Base-by-base conservation (phyloP, 352 stramenopile genomes). In the Pythium chondricola region DNA sequence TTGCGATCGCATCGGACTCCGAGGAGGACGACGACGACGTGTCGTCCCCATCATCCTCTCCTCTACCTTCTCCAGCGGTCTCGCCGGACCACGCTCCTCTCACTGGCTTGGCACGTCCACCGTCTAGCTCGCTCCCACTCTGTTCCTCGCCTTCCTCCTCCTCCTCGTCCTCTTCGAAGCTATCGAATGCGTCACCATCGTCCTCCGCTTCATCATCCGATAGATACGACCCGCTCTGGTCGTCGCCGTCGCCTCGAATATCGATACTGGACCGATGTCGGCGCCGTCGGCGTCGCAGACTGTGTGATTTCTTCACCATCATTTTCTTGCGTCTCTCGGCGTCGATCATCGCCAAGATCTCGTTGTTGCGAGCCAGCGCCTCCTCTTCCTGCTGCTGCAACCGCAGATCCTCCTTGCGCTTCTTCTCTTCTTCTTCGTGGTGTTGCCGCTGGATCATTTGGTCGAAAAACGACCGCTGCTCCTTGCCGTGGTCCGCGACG, bases 391-490 rank as follows among this genome's bases (percentile, higher is more conserved):
- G 65, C 14, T 76, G 63, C 46, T 82, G 63, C 32, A 61, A 54
- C 25, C 77, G 41, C 25, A 67, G 57, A 38, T 85, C 68, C 50
- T 88, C 65, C 22, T 69, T 74, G 39, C 66, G 67, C 46, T 88
- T 85, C 44, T 85, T 53, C 52, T 81, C 62, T 1, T 62, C 70
- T 48, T 88, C 75, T 16, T 41, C 49, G 16, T 88, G 67, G 25
- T 94, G 74, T 53, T 94, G 78, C 14, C 81, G 66, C 32, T 87
- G 79, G 21, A 93, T 71, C 83, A 94, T 94, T 48, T 93, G 77
- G 36, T 94, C 83, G 18, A 91, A 92, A 63, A 94, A 92, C 20
- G 76, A 89, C 47, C 74, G 84, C 63, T 88, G 77, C 61, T 90
- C 75, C 40, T 90, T 88, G 17, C 88, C 46, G 52, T 90, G 77